Evolutionary conservation across 495 filamentous ascomycete genomes (phyloP), one percentile per base, ranked within the genome.

Genomic region (Parathielavia appendiculata): DNA sequence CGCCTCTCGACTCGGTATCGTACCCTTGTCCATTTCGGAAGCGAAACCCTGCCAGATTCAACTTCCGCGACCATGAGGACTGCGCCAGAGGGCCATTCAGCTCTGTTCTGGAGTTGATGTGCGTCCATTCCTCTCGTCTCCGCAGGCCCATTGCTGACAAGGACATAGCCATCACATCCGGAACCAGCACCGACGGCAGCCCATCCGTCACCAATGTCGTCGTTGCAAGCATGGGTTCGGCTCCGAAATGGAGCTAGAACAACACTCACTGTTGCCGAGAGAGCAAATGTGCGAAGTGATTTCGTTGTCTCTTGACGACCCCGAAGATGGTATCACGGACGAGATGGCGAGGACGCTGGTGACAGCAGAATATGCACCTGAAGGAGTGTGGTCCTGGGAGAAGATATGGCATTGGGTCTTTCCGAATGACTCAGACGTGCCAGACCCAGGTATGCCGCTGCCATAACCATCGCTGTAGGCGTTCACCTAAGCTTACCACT

Each of bases 1-100:
- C 16, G 17, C 46, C 35, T 1, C 1, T 12, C 11, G n/a, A 45
- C 4, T n/a, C 9, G 19, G 16, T 22, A 1, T 10, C 23, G 22
- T 71, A 67, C 47, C 61, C 66, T 0, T 74, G 71, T 38, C 71
- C 71, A 19, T 74, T 69, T 49, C 67, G 71, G 54, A 70, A 66
- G 46, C 70, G 71, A n/a, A 71, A 74, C 50, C 71, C 71, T 5
- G 56, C 52, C n/a, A 57, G 69, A 34, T 74, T 73, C 53, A 74
- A 73, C 35, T 58, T 74, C 39, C 63, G 70, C 5, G 70, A 71
- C 10, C 63, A 72, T 16, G 62, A 70, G 22, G 12, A 35, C 16
- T 74, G 71, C 38, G 71, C 70, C 40, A 62, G 51, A n/a, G 60
- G 40, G 5, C 50, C 62, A 2, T 70, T 69, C 26, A 14, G 17